Evolutionary conservation across 83 land plant species (phyloP), one percentile per base, ranked within the genome.

Genomic region (Picea abies): DNA sequence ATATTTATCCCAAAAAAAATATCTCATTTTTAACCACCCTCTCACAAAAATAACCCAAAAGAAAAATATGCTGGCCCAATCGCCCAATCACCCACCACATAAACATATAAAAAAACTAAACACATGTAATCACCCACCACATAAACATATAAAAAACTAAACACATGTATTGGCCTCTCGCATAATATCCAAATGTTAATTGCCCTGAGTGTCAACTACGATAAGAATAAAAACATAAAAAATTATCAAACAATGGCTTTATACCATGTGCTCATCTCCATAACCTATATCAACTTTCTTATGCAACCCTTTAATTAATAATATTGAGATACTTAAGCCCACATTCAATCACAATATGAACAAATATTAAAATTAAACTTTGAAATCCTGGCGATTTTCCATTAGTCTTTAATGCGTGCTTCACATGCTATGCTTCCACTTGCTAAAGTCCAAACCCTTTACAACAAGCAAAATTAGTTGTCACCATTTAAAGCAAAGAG

Each of bases 401-500:
- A 47, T 47, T 47, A 75, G 23, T 75, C 29, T 75, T 73, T 75
- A 75, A 75, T 22, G 78, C 23, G 11, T 47, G 23, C 56, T 8
- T 75, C 78, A 75, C 78, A 47, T 75, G 78, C 23, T 56, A 75
- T 75, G 78, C 49, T 25, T 75, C 56, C 22, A 47, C n/a, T 49
- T 49, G 78, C 26, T n/a, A 75, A 56, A 75, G 78, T 52, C 78
- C 78, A 75, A 75, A 75, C 12, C 60, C 60, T 44, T 7, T 75
- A 75, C 58, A 44, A 39, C 58, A 47, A 56, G 78, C 58, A 75
- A 75, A 44, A 75, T 75, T 75, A 75, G 78, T 75, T 75, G 78
- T 75, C 78, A 44, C 56, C 58, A 52, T 47, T 19, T 71, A 35
- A 15, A 49, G 56, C 56, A 49, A 10, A 49, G 56, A 49, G 56